Evolutionary conservation across 768 basidiomycete species (phyloP), one percentile per base, ranked within the genome.

Genomic region (Suillus tomentosus): DNA sequence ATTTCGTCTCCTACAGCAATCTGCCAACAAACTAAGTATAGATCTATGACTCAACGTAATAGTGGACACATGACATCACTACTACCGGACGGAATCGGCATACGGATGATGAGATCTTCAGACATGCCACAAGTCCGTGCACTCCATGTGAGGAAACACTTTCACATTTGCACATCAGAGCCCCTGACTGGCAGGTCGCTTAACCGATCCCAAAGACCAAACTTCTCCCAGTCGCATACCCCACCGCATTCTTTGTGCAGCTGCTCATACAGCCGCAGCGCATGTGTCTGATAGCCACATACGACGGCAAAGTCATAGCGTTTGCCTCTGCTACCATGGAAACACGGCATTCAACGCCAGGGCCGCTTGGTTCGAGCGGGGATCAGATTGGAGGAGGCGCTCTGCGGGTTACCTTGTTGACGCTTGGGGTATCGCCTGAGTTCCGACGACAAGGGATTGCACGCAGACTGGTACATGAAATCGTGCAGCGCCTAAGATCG

Each of bases 401-500:
- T 3, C 63, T 64, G 2, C 68, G 55, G 7, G 55, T 71, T 11
- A 74, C 66, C 13, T 68, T 75, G 69, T 74, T 75, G 65, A 75
- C 74, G 45, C 70, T 75, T 0, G 74, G 74, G 7, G 76, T 75
- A 27, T 48, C 72, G 1, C 68, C 74, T 17, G 45, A 62, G 3
- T 76, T 73, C 51, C 74, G 61, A 37, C 72, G 76, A 14, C 66
- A 31, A 47, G 74, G 74, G 5, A 70, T 77, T 14, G 74, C 75
- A 11, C 72, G 72, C 11, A 62, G 68, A 3, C 72, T 75, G 1
- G 76, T 75, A 22, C 72, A 69, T 40, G 66, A 64, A 40, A 70
- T 76, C 36, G 66, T 76, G 10, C 74, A 69, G 22, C 72, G 67
- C 57, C 60, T 75, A 13, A 65, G 75, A 5, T 69, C 62, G 7